Evolutionary conservation across 176 grass and related monocot genomes (phyloP), one percentile per base, ranked within the genome.

Genomic region (Typha latifolia): DNA sequence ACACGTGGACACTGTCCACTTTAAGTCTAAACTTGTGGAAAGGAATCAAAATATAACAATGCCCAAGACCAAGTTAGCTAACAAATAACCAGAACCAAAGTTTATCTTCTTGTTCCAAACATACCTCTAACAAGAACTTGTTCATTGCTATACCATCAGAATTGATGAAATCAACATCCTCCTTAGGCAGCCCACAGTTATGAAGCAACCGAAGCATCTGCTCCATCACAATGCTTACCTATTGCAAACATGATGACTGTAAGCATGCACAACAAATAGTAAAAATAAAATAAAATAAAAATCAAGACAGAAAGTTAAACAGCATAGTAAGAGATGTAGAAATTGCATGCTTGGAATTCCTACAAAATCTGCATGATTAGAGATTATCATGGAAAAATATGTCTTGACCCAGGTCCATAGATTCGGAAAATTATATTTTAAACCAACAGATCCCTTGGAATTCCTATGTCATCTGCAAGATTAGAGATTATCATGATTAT

Each of bases 181-280:
- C 83, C 34, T 57, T 76, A 48, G 94, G 94, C 52, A 97, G 81
- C 71, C 85, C 94, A 82, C 94, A 92, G 20, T 82, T 73, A 55
- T 90, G 94, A 72, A 97, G 88, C 75, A 97, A 68, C 56, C 89
- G 82, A 48, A 97, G 73, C 89, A 92, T 97, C 69, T 97, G 88
- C 66, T 97, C 94, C 94, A 97, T 97, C 67, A 97, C 94, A 73
- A 97, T 84, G 72, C 88, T 92, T 84, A 97, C 82, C 82, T 84
- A 20, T 66, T 48, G 16, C 72, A 70, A 63, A 57, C 67, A 84
- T 66, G 49, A 79, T 31, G 12, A 32, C 50, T 66, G n/a, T 52
- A 34, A 14, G 48, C 18, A 23, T 48, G 32, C 21, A 32, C 3
- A 43, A 3, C 24, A 43, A n/a, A 19, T 16, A 24, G 3, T 66